These are phyloP conservation scores for Colletotrichum aenigma DNA, from an alignment of 2,329 filamentous ascomycete species.

Conservation along the genomic window DNA sequence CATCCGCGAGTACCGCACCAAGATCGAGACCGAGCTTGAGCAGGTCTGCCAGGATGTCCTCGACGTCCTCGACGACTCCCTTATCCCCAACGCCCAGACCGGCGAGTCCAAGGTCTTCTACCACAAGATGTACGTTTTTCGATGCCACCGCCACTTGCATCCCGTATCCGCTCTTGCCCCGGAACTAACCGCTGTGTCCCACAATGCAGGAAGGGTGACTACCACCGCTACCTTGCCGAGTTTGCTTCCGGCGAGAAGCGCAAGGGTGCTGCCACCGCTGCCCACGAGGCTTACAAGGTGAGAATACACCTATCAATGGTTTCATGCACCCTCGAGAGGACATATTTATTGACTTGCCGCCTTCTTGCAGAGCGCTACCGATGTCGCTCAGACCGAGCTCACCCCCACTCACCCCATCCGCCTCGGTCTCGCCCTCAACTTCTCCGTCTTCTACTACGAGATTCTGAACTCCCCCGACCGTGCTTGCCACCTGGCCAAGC, in stretches of 20 bases:
- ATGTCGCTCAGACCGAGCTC: conserved; percentile 96
- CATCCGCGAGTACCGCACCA: conserved; percentile 97
- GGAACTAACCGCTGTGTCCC: conserved; percentile 13
- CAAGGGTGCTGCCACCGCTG: conserved; percentile 84
- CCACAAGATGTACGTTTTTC: conserved; percentile 90
- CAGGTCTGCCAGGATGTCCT: conserved; percentile 98
- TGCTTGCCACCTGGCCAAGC: conserved; percentile 98
- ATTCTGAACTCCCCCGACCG: conserved; percentile 97
- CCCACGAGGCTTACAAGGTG: conserved; percentile 98
- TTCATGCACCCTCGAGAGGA: background rate
- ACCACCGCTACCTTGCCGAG: conserved; percentile 94
- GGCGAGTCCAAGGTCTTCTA: conserved; percentile 99
- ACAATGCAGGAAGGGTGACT: conserved; percentile 85
- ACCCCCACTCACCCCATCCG: conserved; percentile 98
- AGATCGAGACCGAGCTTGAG: conserved; percentile 97
- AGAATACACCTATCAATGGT: conserved; percentile 26
- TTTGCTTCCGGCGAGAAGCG: conserved; percentile 92
- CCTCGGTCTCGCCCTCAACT: conserved; percentile 96
- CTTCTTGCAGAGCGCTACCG: conserved; percentile 80
- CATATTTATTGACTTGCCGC: background rate
- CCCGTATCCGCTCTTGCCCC: background rate
- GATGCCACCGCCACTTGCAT: background rate
- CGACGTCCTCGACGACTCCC: conserved; percentile 87
- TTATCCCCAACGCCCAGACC: conserved; percentile 94
- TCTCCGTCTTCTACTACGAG: conserved; percentile 99